Evolutionary conservation across 768 basidiomycete species (phyloP).

Genomic region (Pulveroboletus sp.): DNA sequence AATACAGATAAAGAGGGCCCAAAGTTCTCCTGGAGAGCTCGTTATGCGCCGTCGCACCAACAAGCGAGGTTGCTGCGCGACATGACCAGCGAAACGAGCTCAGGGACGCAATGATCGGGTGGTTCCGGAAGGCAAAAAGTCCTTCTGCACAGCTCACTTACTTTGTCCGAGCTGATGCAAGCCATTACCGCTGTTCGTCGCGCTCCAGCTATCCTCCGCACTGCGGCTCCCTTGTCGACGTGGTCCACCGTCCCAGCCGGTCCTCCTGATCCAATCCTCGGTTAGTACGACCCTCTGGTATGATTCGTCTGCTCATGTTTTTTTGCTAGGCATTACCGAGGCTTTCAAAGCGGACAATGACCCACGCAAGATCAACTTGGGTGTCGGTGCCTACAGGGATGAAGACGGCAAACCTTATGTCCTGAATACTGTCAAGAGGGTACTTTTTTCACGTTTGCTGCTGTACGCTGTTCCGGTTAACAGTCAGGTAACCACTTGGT

Average conservation of each 20-base stretch:
- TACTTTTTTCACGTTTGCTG: slow-evolving; percentile 21
- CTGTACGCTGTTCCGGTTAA: not conserved
- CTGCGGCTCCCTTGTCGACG: slow-evolving; percentile 50
- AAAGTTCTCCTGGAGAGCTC: too few species aligned
- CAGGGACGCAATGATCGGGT: slow-evolving; percentile 14
- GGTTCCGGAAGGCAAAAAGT: slow-evolving; percentile 12
- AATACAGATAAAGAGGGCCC: not conserved
- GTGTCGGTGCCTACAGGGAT: slow-evolving; percentile 96
- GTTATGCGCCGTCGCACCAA: not conserved
- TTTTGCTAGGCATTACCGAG: slow-evolving; percentile 73
- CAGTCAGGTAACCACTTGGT: not conserved
- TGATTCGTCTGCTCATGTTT: slow-evolving; percentile 5
- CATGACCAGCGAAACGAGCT: slow-evolving; percentile 2
- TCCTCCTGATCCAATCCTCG: slow-evolving; percentile 91
- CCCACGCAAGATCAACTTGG: slow-evolving; percentile 92
- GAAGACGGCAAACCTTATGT: slow-evolving; percentile 94
- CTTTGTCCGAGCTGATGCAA: slow-evolving; percentile 30
- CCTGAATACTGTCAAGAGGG: slow-evolving; percentile 84
- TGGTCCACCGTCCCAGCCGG: slow-evolving; percentile 85
- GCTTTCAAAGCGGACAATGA: slow-evolving; percentile 96
- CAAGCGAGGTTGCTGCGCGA: not conserved
- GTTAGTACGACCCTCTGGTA: slow-evolving; percentile 37
- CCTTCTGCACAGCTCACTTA: not conserved
- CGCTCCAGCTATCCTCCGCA: slow-evolving; percentile 36
- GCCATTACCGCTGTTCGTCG: slow-evolving; percentile 47